These are phyloP conservation scores for Kodamaea nitidulidarum DNA, from an alignment of 805 yeast genomes.

Conservation along the genomic window DNA sequence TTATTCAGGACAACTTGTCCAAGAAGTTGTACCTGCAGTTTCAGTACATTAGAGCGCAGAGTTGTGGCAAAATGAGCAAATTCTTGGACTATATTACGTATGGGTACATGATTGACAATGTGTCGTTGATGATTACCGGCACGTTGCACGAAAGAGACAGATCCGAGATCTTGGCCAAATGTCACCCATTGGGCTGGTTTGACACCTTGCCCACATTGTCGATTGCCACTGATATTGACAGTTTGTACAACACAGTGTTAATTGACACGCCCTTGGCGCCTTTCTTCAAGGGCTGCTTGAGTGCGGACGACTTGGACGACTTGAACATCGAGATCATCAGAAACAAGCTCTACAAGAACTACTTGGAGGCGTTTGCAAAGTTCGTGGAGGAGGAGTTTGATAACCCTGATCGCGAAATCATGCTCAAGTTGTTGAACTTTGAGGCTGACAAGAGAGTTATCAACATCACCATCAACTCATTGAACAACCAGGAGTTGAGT, in stretches of 20 bases:
- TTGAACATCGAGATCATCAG: conserved; percentile 92
- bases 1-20: conserved; percentile 77
- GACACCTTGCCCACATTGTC: conserved; percentile 92
- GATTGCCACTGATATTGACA: conserved; percentile 91
- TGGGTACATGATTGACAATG: conserved; percentile 98
- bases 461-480: conserved; percentile 85
- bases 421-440: conserved; percentile 73
- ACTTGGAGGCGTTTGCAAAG: conserved; percentile 77
- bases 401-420: conserved; percentile 75
- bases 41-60: conserved; percentile 77
- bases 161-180: conserved; percentile 79
- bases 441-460: conserved; percentile 96
- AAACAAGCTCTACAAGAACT: conserved; percentile 88
- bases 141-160: conserved; percentile 93
- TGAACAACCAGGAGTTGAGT: conserved; percentile 72
- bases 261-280: conserved; percentile 98
- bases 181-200: conserved; percentile 98
- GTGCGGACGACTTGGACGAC: conserved; percentile 88
- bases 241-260: conserved; percentile 86
- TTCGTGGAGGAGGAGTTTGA: conserved; percentile 62
- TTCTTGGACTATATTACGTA: conserved; percentile 91
- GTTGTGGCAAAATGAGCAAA: conserved; percentile 72
- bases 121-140: conserved; percentile 92
- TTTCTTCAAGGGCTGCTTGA: conserved; percentile 83
- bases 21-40: conserved; percentile 77